These are phyloP conservation scores for Saccharomyces hybrid DNA, from an alignment of 1,139 yeast species.

Conservation along the genomic window DNA sequence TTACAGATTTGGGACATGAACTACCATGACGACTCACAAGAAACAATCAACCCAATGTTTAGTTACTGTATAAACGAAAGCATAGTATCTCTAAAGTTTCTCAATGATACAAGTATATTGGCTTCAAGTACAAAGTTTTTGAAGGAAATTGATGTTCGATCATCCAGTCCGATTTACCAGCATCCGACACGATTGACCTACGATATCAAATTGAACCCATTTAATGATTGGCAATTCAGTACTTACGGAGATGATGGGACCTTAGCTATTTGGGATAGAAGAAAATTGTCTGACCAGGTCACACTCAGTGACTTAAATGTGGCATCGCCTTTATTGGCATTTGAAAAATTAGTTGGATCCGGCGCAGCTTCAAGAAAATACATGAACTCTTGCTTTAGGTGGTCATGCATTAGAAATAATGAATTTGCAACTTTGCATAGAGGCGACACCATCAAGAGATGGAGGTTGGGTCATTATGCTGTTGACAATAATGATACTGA, in stretches of 20 bases:
- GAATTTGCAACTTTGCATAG: conserved; percentile 77
- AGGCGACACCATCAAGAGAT: conserved; percentile 70
- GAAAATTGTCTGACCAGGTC: conserved; percentile 40
- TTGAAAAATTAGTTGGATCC: conserved; percentile 53
- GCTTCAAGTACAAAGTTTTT: conserved; percentile 75
- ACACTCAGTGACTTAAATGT: conserved; percentile 16
- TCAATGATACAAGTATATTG: conserved; percentile 54
- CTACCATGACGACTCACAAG: conserved; percentile 37
- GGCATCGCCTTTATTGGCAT: conserved; percentile 55
- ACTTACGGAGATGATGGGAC: conserved; percentile 82
- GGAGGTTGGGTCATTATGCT: conserved; percentile 57
- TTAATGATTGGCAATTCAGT: conserved; percentile 55
- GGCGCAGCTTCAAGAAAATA: conserved; percentile 53
- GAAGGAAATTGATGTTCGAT: conserved; percentile 69
- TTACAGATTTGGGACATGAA: conserved; percentile 78
- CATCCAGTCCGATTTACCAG: conserved; percentile 63
- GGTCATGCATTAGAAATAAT: conserved; percentile 58
- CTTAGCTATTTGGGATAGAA: conserved; percentile 78
- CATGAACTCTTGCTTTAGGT: conserved; percentile 59
- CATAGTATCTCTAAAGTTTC: conserved; percentile 58
- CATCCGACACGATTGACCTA: conserved; percentile 68
- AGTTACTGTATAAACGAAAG: conserved; percentile 70
- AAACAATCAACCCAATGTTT: conserved; percentile 47
- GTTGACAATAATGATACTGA: conserved; percentile 12
- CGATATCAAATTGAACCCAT: conserved; percentile 64